Evolutionary conservation across 768 basidiomycete genomes (phyloP).

Genomic region (Gymnopilus junonius): DNA sequence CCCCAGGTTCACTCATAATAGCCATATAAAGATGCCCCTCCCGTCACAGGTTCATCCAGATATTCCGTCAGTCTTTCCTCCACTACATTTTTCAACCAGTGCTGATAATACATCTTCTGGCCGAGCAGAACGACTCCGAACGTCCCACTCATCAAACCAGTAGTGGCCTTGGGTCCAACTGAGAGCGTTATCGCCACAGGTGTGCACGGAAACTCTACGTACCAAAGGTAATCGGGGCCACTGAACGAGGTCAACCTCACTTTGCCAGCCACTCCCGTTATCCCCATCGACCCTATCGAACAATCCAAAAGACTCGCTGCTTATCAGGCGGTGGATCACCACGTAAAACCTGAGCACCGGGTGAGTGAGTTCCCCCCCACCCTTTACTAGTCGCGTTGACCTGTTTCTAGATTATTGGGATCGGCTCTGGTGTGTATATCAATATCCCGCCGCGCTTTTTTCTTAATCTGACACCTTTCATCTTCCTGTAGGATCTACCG

Average conservation of each 20-base stretch:
- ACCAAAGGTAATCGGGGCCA: background rate
- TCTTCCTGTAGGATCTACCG: constrained; percentile 72
- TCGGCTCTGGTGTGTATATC: constrained; percentile 70
- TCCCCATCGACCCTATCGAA: constrained; percentile 60
- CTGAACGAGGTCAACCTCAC: constrained; percentile 6
- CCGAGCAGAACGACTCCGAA: constrained; percentile 19
- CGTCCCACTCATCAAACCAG: constrained; percentile 20
- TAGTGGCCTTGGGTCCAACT: constrained; percentile 18
- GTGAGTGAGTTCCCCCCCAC: constrained; percentile 41
- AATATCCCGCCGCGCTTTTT: background rate
- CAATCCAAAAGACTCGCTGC: constrained; percentile 90
- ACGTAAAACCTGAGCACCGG: constrained; percentile 82
- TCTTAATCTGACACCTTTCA: background rate
- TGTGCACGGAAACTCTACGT: background rate
- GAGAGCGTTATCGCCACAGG: constrained; percentile 18
- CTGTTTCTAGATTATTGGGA: constrained; percentile 73
- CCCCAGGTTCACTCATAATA: constrained; percentile 21
- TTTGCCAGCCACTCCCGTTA: constrained; percentile 16
- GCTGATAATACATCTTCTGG: background rate
- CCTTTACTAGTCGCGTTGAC: background rate
- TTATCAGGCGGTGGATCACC: constrained; percentile 90
- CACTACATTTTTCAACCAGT: background rate
- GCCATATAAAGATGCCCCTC: constrained; percentile 33
- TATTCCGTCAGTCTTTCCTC: constrained; percentile 24
- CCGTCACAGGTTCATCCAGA: constrained; percentile 33